Evolutionary conservation across 805 yeast genomes (phyloP).

Genomic region (Lipomyces yamadae): DNA sequence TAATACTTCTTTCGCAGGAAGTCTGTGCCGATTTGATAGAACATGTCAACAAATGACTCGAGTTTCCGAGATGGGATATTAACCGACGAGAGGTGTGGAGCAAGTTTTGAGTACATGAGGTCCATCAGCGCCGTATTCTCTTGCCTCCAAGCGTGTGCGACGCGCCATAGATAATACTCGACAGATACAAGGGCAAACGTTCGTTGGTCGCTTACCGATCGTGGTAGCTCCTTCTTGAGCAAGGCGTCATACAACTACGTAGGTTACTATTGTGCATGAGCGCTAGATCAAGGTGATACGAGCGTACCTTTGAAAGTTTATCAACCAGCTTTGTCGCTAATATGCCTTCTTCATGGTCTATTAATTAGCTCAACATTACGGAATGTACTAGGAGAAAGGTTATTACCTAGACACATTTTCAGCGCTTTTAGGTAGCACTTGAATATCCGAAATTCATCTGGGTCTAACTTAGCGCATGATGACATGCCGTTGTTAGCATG

Average conservation of each 20-base stretch:
- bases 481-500: neutral
- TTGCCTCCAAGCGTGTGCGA: slow-evolving; percentile 24
- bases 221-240: neutral
- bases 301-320: slow-evolving; percentile 16
- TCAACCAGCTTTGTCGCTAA: slow-evolving; percentile 16
- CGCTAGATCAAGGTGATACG: neutral
- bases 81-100: slow-evolving; percentile 1
- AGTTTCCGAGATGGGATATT: slow-evolving; percentile 16
- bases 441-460: slow-evolving; percentile 19
- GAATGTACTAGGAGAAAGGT: neutral
- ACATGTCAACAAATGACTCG: slow-evolving; percentile 22
- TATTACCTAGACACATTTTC: slow-evolving; percentile 23
- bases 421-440: slow-evolving; percentile 25
- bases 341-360: slow-evolving; percentile 22
- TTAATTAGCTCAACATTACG: neutral
- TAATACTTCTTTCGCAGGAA: slow-evolving; percentile 5
- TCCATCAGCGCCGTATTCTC: slow-evolving; percentile 26
- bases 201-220: neutral
- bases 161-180: slow-evolving; percentile 23
- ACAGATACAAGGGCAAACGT: neutral
- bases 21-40: slow-evolving; percentile 22
- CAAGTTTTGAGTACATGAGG: slow-evolving; percentile 19
- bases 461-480: neutral
- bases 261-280: neutral
- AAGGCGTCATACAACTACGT: slow-evolving; percentile 3